phyloP scores from a whole-genome alignment of 305 asterid species.

The Rubia tinctorum region DNA sequence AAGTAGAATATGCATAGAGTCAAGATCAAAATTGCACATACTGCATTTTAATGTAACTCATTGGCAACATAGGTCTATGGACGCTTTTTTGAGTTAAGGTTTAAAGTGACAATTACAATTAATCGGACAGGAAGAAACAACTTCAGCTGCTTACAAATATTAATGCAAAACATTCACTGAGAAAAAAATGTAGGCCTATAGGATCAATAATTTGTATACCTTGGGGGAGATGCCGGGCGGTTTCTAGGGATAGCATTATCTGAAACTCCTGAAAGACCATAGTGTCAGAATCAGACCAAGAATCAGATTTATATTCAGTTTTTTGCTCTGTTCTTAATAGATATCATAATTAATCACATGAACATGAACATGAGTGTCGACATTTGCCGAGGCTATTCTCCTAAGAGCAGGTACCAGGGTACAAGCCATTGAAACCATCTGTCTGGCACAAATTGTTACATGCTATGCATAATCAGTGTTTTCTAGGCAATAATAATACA shows the following conservation, averaged over 20 bases:
- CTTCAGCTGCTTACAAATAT: not conserved
- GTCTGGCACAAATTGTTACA: not conserved
- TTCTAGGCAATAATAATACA: not conserved
- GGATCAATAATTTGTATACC: slow-evolving; percentile 29
- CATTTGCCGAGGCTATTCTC: not conserved
- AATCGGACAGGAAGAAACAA: not conserved
- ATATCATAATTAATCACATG: not conserved
- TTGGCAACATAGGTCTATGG: not conserved
- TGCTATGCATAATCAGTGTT: not conserved
- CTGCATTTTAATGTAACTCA: not conserved
- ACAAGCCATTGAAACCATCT: not conserved
- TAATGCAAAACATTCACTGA: slow-evolving; percentile 14
- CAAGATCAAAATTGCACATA: not conserved
- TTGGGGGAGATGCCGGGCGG: slow-evolving; percentile 57
- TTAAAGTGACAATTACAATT: not conserved
- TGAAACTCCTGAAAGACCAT: slow-evolving; percentile 31
- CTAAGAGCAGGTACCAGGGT: not conserved
- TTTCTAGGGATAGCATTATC: slow-evolving; percentile 42
- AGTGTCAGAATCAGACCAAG: not conserved
- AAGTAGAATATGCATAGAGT: not conserved
- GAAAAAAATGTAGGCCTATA: not conserved
- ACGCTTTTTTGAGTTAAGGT: not conserved
- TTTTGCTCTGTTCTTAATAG: not conserved
- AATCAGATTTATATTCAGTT: not conserved
- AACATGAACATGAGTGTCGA: not conserved